A percentile compares a stretch with the other conserved stretches of the same genome.
These are phyloP conservation scores for Blastocystis hominis DNA, from an alignment of 352 stramenopile species.

Conservation along the genomic window DNA sequence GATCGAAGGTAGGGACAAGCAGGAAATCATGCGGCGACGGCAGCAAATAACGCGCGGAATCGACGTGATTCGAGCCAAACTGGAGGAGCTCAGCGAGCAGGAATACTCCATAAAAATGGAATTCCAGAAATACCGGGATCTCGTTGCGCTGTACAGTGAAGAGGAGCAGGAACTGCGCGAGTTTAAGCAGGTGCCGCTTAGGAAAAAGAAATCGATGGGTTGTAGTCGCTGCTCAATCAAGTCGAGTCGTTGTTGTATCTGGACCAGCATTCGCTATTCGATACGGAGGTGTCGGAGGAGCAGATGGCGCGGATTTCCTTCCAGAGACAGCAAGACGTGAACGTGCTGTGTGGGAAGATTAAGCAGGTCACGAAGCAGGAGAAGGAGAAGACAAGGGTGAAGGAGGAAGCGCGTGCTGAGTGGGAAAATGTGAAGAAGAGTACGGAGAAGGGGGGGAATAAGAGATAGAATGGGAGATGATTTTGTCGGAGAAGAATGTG, in stretches of 20 bases:
- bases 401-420: background rate
- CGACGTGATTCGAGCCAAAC: background rate
- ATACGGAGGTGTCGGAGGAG: background rate
- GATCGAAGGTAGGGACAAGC: background rate
- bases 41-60: background rate
- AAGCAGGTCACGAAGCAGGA: background rate
- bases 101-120: background rate
- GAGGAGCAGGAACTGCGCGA: background rate
- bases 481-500: constrained; percentile 20
- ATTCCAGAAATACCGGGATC: background rate
- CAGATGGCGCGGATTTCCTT: constrained; percentile 24
- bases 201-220: background rate
- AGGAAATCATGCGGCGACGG: background rate
- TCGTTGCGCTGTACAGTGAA: background rate
- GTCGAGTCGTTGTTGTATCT: constrained; percentile 26
- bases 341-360: background rate
- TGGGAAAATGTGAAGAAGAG: background rate
- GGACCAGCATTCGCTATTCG: background rate
- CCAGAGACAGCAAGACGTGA: constrained; percentile 21
- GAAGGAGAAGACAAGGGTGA: background rate
- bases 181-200: background rate
- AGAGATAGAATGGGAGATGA: background rate
- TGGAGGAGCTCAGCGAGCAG: constrained; percentile 5
- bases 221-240: background rate
- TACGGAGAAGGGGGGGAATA: background rate